Conservation (phyloP, 2,329 filamentous ascomycete genomes). For the Diaporthe citrichinensis region DNA sequence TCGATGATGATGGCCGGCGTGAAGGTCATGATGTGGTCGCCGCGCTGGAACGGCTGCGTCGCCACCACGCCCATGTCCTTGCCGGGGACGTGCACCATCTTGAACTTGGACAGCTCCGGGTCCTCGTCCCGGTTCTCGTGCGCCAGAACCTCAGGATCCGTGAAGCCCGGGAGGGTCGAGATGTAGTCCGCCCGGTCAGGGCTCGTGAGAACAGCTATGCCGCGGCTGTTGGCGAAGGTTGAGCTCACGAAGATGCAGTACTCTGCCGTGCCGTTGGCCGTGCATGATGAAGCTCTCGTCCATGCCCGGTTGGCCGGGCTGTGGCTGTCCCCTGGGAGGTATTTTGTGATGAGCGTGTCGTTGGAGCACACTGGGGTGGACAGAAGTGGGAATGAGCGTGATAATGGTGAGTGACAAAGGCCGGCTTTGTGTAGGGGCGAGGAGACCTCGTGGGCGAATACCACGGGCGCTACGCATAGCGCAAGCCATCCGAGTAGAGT, state of each 20-base stretch:
- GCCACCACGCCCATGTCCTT: slow-evolving; percentile 57
- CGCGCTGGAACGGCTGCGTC: slow-evolving; percentile 50
- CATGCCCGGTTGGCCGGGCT: slow-evolving; percentile 30
- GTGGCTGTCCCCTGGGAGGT: slow-evolving; percentile 8
- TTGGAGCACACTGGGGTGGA: slow-evolving; percentile 35
- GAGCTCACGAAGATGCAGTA: slow-evolving; percentile 55
- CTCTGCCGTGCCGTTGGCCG: slow-evolving; percentile 42
- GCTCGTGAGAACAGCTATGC: slow-evolving; percentile 56
- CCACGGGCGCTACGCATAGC: slow-evolving; percentile 22
- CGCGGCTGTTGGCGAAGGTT: slow-evolving; percentile 53
- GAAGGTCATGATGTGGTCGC: slow-evolving; percentile 56
- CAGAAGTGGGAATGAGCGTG: slow-evolving; percentile 26
- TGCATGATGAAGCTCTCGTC: slow-evolving; percentile 46
- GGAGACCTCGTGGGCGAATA: slow-evolving; percentile 18
- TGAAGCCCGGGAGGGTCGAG: slow-evolving; percentile 49
- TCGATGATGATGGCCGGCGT: slow-evolving; percentile 57
- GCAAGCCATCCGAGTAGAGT: slow-evolving; percentile 1
- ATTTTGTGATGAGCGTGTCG: slow-evolving; percentile 34
- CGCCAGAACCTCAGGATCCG: slow-evolving; percentile 43
- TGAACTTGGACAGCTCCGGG: slow-evolving; percentile 46
- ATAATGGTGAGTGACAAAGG: slow-evolving; percentile 34
- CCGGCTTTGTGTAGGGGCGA: slow-evolving; percentile 20
- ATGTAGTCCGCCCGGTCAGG: slow-evolving; percentile 49
- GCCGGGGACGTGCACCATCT: slow-evolving; percentile 54
- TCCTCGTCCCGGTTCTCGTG: slow-evolving; percentile 49